These are phyloP conservation scores for Didymella keratinophila DNA, from an alignment of 2,329 filamentous ascomycete species.

Conservation along the genomic window DNA sequence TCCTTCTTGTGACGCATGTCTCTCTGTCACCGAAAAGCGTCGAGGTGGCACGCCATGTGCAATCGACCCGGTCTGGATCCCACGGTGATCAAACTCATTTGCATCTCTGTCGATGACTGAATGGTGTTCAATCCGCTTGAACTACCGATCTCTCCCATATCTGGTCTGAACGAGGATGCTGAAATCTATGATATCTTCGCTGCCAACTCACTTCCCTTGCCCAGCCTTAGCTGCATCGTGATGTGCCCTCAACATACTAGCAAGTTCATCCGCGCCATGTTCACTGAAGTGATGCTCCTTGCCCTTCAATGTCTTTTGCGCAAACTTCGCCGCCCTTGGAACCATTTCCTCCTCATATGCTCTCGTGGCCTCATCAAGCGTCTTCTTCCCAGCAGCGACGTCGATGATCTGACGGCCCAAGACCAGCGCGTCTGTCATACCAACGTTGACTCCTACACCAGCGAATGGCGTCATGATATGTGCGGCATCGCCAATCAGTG, in stretches of 20 bases:
- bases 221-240: not conserved
- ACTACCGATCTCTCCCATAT: too few relatives aligned
- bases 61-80: too few relatives aligned
- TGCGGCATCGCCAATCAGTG: constrained; percentile 67
- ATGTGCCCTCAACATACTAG: constrained; percentile 31
- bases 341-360: constrained; percentile 42
- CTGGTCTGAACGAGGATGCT: too few relatives aligned
- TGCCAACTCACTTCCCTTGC: too few relatives aligned
- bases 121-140: too few relatives aligned
- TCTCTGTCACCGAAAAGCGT: too few relatives aligned
- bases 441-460: constrained; percentile 67
- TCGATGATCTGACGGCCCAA: constrained; percentile 50
- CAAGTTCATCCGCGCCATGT: constrained; percentile 30
- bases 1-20: too few relatives aligned
- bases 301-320: constrained; percentile 29
- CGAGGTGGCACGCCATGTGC: too few relatives aligned
- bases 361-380: constrained; percentile 27
- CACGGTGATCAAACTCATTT: too few relatives aligned
- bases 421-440: constrained; percentile 62
- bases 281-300: constrained; percentile 35
- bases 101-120: too few relatives aligned
- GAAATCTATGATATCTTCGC: too few relatives aligned
- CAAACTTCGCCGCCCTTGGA: constrained; percentile 28
- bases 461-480: constrained; percentile 67
- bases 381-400: constrained; percentile 30